phyloP scores from a whole-genome alignment of 2,329 filamentous ascomycete genomes.

The Emergomyces pasteurianus region DNA sequence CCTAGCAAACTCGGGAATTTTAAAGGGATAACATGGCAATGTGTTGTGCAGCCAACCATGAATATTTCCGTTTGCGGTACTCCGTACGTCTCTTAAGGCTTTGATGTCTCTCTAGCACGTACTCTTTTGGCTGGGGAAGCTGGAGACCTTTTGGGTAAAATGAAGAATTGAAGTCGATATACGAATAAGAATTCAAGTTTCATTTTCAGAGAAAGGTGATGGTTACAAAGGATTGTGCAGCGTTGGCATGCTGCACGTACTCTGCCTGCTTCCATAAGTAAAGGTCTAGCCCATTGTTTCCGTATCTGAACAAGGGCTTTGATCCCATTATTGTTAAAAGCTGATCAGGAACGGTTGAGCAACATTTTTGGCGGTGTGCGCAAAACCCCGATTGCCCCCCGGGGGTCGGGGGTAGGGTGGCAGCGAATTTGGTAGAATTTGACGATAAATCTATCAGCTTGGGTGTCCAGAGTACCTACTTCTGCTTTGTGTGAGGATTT shows the following conservation, averaged over 20 bases:
- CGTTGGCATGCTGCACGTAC: neutral
- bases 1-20: neutral
- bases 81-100: too few relatives aligned
- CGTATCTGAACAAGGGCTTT: neutral
- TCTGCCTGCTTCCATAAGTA: neutral
- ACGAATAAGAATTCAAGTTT: neutral
- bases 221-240: neutral
- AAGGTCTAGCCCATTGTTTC: neutral
- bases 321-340: neutral
- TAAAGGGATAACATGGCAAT: neutral
- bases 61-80: too few relatives aligned
- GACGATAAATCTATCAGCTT: neutral
- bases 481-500: neutral
- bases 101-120: too few relatives aligned
- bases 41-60: neutral
- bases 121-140: too few relatives aligned
- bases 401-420: neutral
- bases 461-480: too few relatives aligned
- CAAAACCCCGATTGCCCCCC: neutral
- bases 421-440: neutral
- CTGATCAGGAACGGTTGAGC: neutral
- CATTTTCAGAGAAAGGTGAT: neutral
- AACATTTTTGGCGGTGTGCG: neutral
- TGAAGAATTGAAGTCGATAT: neutral
- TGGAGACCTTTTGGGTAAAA: neutral